Evolutionary conservation across 257 asterid genomes (phyloP).

Genomic region (Nicotiana paniculata): DNA sequence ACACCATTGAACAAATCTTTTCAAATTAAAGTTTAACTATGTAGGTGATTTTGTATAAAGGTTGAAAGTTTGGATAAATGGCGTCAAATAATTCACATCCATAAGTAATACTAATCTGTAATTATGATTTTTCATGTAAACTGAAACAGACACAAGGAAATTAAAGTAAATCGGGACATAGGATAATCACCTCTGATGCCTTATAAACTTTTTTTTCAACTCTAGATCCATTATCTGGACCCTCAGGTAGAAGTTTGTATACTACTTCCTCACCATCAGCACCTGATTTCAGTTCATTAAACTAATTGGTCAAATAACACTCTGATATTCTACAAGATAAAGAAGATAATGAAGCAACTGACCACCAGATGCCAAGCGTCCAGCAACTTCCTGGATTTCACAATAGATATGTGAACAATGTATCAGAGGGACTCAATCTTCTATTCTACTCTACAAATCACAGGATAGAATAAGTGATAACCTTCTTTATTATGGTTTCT

Average conservation of each 20-base stretch:
- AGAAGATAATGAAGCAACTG: slow-evolving; percentile 11
- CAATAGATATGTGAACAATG: not conserved
- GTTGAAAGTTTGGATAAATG: too few relatives aligned
- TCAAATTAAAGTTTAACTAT: too few relatives aligned
- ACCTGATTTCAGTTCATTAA: slow-evolving; percentile 2
- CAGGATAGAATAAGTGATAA: not conserved
- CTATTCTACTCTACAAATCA: not conserved
- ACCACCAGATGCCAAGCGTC: slow-evolving; percentile 28
- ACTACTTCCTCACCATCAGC: slow-evolving; percentile 23
- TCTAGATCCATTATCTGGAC: slow-evolving; percentile 23
- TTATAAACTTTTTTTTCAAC: slow-evolving; percentile 13
- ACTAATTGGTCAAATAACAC: not conserved
- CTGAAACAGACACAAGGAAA: not conserved
- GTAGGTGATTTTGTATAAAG: too few relatives aligned
- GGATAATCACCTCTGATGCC: slow-evolving; percentile 22
- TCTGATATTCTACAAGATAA: not conserved
- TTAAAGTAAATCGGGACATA: not conserved
- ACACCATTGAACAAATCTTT: not conserved
- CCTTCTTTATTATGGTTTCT: slow-evolving; percentile 41
- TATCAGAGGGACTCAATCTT: not conserved
- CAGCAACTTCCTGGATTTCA: slow-evolving; percentile 33
- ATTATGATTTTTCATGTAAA: too few relatives aligned
- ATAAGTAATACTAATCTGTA: too few relatives aligned
- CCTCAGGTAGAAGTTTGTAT: slow-evolving; percentile 39
- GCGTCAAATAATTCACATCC: too few relatives aligned